Conservation (phyloP, 495 filamentous ascomycete species). For the Neurospora sp. region DNA sequence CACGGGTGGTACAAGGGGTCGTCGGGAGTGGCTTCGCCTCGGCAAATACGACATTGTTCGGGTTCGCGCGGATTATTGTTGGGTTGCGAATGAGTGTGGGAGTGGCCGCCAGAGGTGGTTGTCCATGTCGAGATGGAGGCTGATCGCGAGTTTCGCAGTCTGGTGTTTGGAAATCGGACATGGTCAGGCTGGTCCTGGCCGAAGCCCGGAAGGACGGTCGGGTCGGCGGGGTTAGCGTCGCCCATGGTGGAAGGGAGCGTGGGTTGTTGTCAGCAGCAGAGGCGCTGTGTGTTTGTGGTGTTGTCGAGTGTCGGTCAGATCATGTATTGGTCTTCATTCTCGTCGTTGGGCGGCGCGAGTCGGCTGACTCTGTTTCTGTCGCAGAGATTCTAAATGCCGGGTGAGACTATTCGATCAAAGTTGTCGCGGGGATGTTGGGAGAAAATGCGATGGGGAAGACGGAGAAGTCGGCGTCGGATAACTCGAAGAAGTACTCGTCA, state of each 20-base stretch:
- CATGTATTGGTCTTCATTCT: background rate
- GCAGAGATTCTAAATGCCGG: background rate
- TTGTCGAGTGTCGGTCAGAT: background rate
- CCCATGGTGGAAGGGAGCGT: conserved; percentile 6
- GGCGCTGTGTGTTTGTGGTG: background rate
- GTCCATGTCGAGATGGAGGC: background rate
- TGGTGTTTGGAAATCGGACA: conserved; percentile 17
- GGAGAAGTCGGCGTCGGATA: background rate
- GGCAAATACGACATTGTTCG: conserved; percentile 91
- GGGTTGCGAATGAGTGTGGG: conserved; percentile 4
- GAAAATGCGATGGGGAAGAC: background rate
- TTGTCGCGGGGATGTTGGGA: background rate
- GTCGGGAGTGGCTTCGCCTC: conserved; percentile 72
- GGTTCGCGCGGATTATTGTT: conserved; percentile 33
- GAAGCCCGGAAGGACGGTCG: conserved; percentile 2
- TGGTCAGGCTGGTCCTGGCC: conserved; percentile 8
- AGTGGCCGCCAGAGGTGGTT: background rate
- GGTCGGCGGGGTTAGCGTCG: background rate
- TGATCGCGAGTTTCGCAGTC: conserved; percentile 6
- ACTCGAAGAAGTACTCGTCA: background rate
- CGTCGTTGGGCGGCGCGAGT: background rate
- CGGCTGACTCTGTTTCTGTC: background rate
- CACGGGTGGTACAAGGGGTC: conserved; percentile 95
- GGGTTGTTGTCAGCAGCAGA: background rate
- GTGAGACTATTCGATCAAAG: background rate